Base-by-base conservation (phyloP, 2,329 filamentous ascomycete species). In the Fonsecaea pedrosoi region DNA sequence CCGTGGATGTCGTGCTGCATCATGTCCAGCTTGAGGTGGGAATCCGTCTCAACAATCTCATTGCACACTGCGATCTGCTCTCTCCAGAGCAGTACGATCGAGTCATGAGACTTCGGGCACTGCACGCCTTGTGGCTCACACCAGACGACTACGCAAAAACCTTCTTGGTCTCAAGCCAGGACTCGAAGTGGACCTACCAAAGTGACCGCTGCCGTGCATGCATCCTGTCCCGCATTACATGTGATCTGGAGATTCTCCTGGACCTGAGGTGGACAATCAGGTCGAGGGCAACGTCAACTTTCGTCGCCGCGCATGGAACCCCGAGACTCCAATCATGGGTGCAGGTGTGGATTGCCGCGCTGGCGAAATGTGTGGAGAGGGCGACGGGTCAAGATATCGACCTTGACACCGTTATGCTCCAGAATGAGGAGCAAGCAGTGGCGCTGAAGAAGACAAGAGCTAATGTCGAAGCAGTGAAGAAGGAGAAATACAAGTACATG, bases 141-240 rank as follows among this genome's bases (percentile, higher is more conserved):
- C 68, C 67, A 7, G 12, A 59, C 8, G 42, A 58, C n/a, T 67
- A 68, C 50, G 38, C 63, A 34, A 45, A 54, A 57, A 58, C 65
- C 5, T 69, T 68, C 53, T 30, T 55, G 37, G 30, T 54, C 38
- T 54, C 65, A 7, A 21, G 58, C 21, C 13, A 32, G 15, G 66
- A 37, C 37, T 62, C 56, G 64, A 70, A 72, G 12, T 71, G 72
- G 70, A 59, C 35, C 7, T 76, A 75, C 50, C 77, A 80, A 66
- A 65, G 60, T 21, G 76, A 78, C 56, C 58, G 66, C 8, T 81
- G 79, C 65, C 69, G 77, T 34, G 79, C 76, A 0, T 81, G 79
- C 54, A 78, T 80, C 57, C 50, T 81, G 9, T 71, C 75, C 6
- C 72, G 76, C 0, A 70, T 81, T 12, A 72, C 73, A 1, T 59